A percentile compares a stretch with the other conserved stretches of the same genome.
Evolutionary conservation across 2,329 filamentous ascomycete species (phyloP).

Genomic region (Paradendryphiella salina): DNA sequence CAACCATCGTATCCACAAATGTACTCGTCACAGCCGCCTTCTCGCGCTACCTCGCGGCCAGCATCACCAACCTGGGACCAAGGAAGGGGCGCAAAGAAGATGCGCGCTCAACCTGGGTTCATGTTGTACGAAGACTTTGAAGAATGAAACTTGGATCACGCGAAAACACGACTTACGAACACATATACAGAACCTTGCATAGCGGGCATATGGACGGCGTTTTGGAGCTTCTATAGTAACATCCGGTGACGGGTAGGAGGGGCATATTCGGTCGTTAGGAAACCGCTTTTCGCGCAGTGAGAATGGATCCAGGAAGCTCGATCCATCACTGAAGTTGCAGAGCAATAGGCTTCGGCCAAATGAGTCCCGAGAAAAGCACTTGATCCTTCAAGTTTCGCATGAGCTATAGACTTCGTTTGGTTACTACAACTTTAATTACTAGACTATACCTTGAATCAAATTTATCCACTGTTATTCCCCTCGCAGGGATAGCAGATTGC

Average conservation of each 20-base stretch:
- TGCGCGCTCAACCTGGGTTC: constrained; percentile 23
- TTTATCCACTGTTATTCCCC: constrained; percentile 6
- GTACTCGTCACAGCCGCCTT: constrained; percentile 34
- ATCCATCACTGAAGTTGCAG: neutral
- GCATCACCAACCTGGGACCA: constrained; percentile 39
- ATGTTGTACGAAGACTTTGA: constrained; percentile 25
- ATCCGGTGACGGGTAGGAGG: constrained; percentile 2
- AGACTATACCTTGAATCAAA: constrained; percentile 18
- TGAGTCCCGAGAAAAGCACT: constrained; percentile 9
- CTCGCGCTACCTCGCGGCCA: constrained; percentile 28
- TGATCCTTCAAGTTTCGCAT: constrained; percentile 1
- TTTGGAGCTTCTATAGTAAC: constrained; percentile 7
- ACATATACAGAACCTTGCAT: constrained; percentile 11
- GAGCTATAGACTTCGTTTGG: constrained; percentile 12
- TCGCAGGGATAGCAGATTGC: constrained; percentile 13
- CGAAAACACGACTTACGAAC: constrained; percentile 26
- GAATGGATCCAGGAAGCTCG: neutral
- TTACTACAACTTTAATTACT: constrained; percentile 25
- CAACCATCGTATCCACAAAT: constrained; percentile 28
- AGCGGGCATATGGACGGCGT: constrained; percentile 23
- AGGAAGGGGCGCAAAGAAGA: constrained; percentile 29
- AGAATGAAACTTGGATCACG: constrained; percentile 15
- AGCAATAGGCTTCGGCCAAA: constrained; percentile 4
- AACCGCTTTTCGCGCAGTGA: neutral
- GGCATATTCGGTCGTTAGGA: neutral